Percentiles rank a stretch among this genome's conserved stretches.
Evolutionary conservation across 2,329 filamentous ascomycete species (phyloP).

Genomic region (Tolypocladium guangdongense): DNA sequence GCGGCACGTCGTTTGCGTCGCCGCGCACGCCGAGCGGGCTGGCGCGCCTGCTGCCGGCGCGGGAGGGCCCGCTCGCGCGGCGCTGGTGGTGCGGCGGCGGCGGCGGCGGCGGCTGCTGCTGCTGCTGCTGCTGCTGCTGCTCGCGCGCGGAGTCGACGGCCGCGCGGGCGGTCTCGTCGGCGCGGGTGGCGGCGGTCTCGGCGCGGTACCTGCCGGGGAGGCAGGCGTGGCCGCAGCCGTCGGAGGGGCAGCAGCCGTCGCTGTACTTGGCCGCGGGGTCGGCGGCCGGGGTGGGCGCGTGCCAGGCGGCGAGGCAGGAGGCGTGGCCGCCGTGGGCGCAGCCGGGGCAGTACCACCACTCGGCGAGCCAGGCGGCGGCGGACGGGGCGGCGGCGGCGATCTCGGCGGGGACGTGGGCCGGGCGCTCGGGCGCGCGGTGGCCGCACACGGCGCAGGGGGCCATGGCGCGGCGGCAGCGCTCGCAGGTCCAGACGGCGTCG

Average conservation of each 20-base stretch:
- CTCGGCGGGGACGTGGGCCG: constrained; percentile 24
- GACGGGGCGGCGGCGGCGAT: constrained; percentile 13
- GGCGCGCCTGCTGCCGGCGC: constrained; percentile 14
- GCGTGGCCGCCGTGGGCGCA: constrained; percentile 54
- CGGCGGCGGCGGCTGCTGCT: not conserved
- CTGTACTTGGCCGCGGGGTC: constrained; percentile 22
- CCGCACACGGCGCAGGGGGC: constrained; percentile 49
- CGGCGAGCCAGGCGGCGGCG: constrained; percentile 18
- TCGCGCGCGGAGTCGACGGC: constrained; percentile 27
- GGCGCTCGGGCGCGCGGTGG: constrained; percentile 37
- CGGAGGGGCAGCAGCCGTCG: constrained; percentile 52
- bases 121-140: constrained; percentile 13
- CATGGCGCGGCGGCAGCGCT: constrained; percentile 41
- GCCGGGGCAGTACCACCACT: constrained; percentile 54
- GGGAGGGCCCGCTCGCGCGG: not conserved
- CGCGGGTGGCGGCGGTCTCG: constrained; percentile 31
- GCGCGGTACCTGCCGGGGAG: constrained; percentile 45
- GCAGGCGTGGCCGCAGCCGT: constrained; percentile 54
- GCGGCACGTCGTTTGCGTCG: constrained; percentile 43
- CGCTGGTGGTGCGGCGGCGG: not conserved
- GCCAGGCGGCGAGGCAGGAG: constrained; percentile 49
- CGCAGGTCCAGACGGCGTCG: constrained; percentile 44
- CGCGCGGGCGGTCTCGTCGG: constrained; percentile 41
- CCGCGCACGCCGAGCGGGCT: constrained; percentile 24
- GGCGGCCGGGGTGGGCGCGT: constrained; percentile 18